Conservation (phyloP, 345 rosid species). For the Psidium guajava region DNA sequence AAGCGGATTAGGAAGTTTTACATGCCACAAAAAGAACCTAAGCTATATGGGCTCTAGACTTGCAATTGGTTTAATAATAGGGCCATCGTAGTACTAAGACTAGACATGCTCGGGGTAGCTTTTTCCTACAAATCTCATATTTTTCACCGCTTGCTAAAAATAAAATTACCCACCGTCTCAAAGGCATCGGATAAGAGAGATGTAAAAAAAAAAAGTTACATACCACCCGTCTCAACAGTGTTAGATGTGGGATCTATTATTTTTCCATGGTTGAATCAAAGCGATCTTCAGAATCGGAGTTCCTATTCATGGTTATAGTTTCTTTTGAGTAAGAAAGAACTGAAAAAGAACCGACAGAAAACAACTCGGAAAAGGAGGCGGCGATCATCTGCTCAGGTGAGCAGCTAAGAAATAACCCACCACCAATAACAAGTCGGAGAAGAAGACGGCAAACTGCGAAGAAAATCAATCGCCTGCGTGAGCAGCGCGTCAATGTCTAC, state of each 20-base stretch:
- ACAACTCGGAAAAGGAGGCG: not conserved
- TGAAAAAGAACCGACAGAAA: not conserved
- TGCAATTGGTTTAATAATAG: not conserved
- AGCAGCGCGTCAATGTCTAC: too few relatives aligned
- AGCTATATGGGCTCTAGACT: not conserved
- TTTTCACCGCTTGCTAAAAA: not conserved
- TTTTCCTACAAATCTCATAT: fast-evolving
- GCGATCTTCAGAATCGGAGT: not conserved
- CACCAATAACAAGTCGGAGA: too few relatives aligned
- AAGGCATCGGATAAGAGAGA: not conserved
- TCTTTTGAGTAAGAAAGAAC: not conserved
- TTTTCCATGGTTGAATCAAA: too few relatives aligned
- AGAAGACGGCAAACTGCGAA: too few relatives aligned
- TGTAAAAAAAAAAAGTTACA: not conserved
- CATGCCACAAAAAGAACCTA: not conserved
- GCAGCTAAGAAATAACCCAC: too few relatives aligned
- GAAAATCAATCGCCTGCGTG: too few relatives aligned
- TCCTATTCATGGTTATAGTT: not conserved
- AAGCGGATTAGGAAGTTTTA: not conserved
- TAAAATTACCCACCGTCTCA: not conserved
- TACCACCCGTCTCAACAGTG: too few relatives aligned
- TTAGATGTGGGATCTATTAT: too few relatives aligned
- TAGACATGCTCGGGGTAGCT: fast-evolving
- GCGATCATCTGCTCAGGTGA: too few relatives aligned
- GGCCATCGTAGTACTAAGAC: fast-evolving